Evolutionary conservation across 2,329 filamentous ascomycete species (phyloP), one percentile per base, ranked within the genome.

Genomic region (Metarhizium robertsii): DNA sequence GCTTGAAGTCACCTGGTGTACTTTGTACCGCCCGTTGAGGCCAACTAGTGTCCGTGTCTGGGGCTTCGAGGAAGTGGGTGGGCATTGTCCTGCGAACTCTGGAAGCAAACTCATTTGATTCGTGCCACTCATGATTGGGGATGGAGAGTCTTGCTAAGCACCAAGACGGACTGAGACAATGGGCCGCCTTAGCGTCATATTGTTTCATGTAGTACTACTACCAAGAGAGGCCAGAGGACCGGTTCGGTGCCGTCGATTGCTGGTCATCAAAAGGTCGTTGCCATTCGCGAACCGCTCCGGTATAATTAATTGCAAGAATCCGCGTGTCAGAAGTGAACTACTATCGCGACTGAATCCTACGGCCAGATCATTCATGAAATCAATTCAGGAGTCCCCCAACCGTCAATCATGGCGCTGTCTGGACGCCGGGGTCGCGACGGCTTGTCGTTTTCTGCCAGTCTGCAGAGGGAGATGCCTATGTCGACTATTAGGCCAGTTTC

Each of bases 1-100:
- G 55, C 55, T 59, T 57, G 38, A 38, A 53, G 57, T 59, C 57
- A 59, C 55, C 55, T 59, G 57, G 50, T 38, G 52, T 34, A 34
- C 32, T 34, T 11, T 11, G 32, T 54, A 46, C 52, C 34, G 42
- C 42, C 42, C n/a, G 53, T 46, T 40, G 43, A 47, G 30, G 34
- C 13, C 38, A 40, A 40, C 38, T 40, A 40, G 38, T 40, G 52
- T 29, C 43, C 11, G n/a, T 25, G 16, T 34, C 32, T 34, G 10
- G 32, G 32, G 7, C 2, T 34, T 34, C 38, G 13, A 40, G 2
- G 13, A 40, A 40, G 25, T 30, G 45, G 32, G 32, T 34, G 32
- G 32, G 11, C 45, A 29, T 48, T 29, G 6, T n/a, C 20, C 25
- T 18, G 8, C 8, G 45, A 48, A 48, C 45, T 48, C 25, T 48